Base-by-base conservation (phyloP, 495 filamentous ascomycete genomes). In the Amorphotheca resinae region DNA sequence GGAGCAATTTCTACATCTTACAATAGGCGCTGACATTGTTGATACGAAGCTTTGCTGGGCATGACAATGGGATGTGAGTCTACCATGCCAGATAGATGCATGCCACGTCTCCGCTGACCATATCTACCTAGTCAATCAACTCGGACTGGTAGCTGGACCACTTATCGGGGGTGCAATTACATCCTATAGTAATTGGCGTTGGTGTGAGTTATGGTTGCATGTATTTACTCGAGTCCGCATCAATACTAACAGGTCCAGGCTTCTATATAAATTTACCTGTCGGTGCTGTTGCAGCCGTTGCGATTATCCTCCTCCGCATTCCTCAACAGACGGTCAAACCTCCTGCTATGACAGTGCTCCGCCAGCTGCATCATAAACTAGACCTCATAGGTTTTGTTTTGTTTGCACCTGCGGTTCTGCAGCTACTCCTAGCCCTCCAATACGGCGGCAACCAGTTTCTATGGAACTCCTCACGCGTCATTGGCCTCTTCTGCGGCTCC, bases 261-360 rank as follows among this genome's bases (percentile, higher is more conserved):
- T 79, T 79, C 54, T 79, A 79, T 46, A 75, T 83, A 42, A 82
- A 80, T 52, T 62, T 80, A 16, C 75, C 75, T 0, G 56, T 77
- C 33, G 75, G 74, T n/a, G 73, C 46, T 8, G 31, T 73, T 15
- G 62, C 65, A 1, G 68, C 60, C 5, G 8, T 63, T 4, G 42
- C 73, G n/a, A 30, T 76, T 11, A 26, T 64, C 16, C 59, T 74
- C 42, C 46, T 72, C 38, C 45, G 58, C 4, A 64, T 77, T 7
- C 73, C 77, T 1, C 55, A 39, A 53, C 26, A 33, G 2, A 31
- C 12, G 8, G 4, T 2, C 32, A 9, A 14, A 20, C 20, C n/a
- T 9, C n/a, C 2, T 5, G 15, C 16, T 1, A 7, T 23, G 9
- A 6, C 43, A 16, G 22, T 22, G 1, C 9, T 41, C 17, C 33